A percentile compares a stretch with the other conserved stretches of the same genome.
Evolutionary conservation across 2,329 filamentous ascomycete genomes (phyloP).

Genomic region (Aureobasidium mangrovei): DNA sequence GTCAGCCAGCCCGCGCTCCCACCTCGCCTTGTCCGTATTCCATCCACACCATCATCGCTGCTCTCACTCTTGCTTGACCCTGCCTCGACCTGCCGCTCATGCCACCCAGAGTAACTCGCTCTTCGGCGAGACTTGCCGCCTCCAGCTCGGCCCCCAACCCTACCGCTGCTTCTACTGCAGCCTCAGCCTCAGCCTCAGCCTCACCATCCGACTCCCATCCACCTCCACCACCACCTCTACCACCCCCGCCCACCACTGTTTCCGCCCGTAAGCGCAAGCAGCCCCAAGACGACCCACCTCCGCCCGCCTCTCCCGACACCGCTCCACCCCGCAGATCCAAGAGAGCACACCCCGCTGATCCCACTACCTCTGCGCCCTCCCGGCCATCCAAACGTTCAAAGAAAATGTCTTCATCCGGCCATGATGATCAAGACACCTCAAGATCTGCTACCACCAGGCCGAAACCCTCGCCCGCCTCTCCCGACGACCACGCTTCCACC

Average conservation of each 20-base stretch:
- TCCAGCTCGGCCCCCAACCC: slow-evolving; percentile 34
- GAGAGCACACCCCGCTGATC: slow-evolving; percentile 53
- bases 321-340: slow-evolving; percentile 30
- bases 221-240: slow-evolving; percentile 15
- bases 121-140: slow-evolving; percentile 82
- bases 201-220: background rate
- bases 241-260: slow-evolving; percentile 31
- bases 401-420: slow-evolving; percentile 66
- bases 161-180: slow-evolving; percentile 29
- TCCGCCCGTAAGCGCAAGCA: slow-evolving; percentile 29
- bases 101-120: slow-evolving; percentile 94
- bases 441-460: slow-evolving; percentile 21
- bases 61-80: background rate
- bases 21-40: slow-evolving; percentile 2
- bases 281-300: slow-evolving; percentile 39
- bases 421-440: slow-evolving; percentile 26
- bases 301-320: slow-evolving; percentile 32
- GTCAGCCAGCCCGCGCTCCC: slow-evolving; percentile 8
- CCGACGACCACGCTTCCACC: slow-evolving; percentile 51
- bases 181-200: slow-evolving; percentile 28
- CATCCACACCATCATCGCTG: background rate
- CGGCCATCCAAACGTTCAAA: slow-evolving; percentile 35
- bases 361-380: slow-evolving; percentile 30
- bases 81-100: slow-evolving; percentile 50
- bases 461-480: slow-evolving; percentile 56